phyloP scores from a whole-genome alignment of 2,329 filamentous ascomycete genomes.

The Diaporthe australafricana region DNA sequence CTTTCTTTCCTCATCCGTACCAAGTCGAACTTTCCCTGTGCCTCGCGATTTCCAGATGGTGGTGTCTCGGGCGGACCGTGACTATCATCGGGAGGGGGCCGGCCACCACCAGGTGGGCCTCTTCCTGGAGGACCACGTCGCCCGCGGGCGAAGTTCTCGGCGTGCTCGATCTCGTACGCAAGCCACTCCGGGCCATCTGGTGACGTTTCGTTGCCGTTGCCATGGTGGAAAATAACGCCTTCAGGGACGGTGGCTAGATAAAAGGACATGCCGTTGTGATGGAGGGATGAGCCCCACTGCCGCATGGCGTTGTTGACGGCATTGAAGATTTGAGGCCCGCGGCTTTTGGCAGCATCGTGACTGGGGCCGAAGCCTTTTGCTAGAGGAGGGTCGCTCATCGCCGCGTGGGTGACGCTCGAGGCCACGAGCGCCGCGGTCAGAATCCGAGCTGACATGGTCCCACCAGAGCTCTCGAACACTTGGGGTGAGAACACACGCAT shows the following conservation, averaged over 20 bases:
- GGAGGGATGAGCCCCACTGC: constrained; percentile 78
- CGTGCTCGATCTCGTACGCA: constrained; percentile 82
- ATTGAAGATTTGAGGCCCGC: constrained; percentile 78
- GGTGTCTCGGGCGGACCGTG: background rate
- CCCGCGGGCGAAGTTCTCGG: constrained; percentile 69
- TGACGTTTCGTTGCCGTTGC: constrained; percentile 56
- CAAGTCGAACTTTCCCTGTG: background rate
- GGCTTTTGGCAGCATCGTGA: constrained; percentile 53
- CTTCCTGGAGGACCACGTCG: constrained; percentile 11
- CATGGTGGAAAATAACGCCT: constrained; percentile 77
- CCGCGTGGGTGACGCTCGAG: constrained; percentile 22
- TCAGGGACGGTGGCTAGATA: constrained; percentile 74
- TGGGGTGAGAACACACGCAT: background rate
- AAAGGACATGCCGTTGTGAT: constrained; percentile 82
- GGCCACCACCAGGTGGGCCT: constrained; percentile 9
- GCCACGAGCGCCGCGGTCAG: constrained; percentile 29
- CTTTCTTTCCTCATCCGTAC: background rate
- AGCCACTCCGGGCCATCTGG: constrained; percentile 75
- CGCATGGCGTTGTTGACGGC: constrained; percentile 77
- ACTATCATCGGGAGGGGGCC: constrained; percentile 21
- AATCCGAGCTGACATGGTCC: constrained; percentile 30
- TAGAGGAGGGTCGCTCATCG: background rate
- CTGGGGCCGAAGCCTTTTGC: constrained; percentile 48
- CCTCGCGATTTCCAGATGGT: background rate
- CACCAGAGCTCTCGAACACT: background rate